Evolutionary conservation across 257 asterid genomes (phyloP), one percentile per base, ranked within the genome.

Genomic region (Handroanthus guayacan): DNA sequence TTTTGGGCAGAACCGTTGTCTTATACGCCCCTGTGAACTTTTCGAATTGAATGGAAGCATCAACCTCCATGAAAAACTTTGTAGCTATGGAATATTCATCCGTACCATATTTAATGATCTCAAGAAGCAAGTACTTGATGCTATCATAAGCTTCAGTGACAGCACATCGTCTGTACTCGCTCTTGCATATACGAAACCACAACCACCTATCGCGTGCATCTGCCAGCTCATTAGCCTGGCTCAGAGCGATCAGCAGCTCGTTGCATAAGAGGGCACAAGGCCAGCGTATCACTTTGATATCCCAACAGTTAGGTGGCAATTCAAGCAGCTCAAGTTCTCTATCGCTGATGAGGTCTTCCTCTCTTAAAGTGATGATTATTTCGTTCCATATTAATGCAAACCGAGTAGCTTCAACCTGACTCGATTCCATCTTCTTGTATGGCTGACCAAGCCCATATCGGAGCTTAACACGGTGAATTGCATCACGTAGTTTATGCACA

Each of bases 301-400:
- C 92, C 99, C 99, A 94, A 70, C 92, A 84, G 72, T 94, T 94
- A 0, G 97, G 99, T 8, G 99, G 97, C 81, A 94, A 75, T 82
- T 94, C 99, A 86, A 92, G 77, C 12, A 89, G 83, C 81, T 94
- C 99, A 77, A 94, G 83, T 78, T 94, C 99, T 44, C 56, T 71
- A 64, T 94, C 97, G 41, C 91, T 86, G 47, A 94, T 69, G 64
- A 94, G 82, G 77, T 94, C 99, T 74, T 94, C 99, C 76, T 92
- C 97, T 76, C 99, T 87, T 72, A 94, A 57, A 68, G 95, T 87
- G 78, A 94, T 85, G 55, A 94, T 82, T 37, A 94, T 90, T 74
- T 94, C 97, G 34, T 94, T 92, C 99, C 99, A 94, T 86, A 92
- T 86, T 54, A 94, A 81, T 20, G 99, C 99, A 80, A 94, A 94